A percentile compares a stretch with the other conserved stretches of the same genome.
Evolutionary conservation across 1,139 yeast species (phyloP).

Genomic region (Geotrichum reessii): DNA sequence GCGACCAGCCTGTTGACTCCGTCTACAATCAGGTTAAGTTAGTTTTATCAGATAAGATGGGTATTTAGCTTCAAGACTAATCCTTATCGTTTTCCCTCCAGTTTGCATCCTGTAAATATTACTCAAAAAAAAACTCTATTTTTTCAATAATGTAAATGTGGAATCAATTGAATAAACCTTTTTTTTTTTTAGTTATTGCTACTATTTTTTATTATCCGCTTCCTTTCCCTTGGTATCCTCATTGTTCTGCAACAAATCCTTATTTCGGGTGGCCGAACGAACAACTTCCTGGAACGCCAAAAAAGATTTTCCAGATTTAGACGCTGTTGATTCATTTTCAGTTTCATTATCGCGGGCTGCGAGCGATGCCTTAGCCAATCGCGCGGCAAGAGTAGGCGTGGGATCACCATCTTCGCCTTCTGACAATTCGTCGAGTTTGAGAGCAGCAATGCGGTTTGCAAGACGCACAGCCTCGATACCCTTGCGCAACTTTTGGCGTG

Average conservation of each 20-base stretch:
- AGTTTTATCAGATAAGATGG: slow-evolving; percentile 14
- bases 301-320: slow-evolving; percentile 5
- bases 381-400: slow-evolving; percentile 17
- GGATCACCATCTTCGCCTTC: slow-evolving; percentile 51
- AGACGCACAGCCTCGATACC: slow-evolving; percentile 79
- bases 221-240: background rate
- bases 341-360: slow-evolving; percentile 16
- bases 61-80: slow-evolving; percentile 1
- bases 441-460: slow-evolving; percentile 63
- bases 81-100: background rate
- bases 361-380: slow-evolving; percentile 1
- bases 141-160: background rate
- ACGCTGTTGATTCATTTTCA: slow-evolving; percentile 8
- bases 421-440: slow-evolving; percentile 48
- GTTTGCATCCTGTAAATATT: background rate
- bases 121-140: background rate
- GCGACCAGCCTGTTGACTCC: slow-evolving; percentile 73
- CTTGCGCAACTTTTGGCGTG: slow-evolving; percentile 75
- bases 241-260: slow-evolving; percentile 38
- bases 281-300: slow-evolving; percentile 64
- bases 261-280: slow-evolving; percentile 61
- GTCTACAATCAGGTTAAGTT: slow-evolving; percentile 65
- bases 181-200: background rate
- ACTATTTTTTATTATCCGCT: background rate
- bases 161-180: background rate